phyloP scores from a whole-genome alignment of 345 rosid genomes.

The Ricinus communis region DNA sequence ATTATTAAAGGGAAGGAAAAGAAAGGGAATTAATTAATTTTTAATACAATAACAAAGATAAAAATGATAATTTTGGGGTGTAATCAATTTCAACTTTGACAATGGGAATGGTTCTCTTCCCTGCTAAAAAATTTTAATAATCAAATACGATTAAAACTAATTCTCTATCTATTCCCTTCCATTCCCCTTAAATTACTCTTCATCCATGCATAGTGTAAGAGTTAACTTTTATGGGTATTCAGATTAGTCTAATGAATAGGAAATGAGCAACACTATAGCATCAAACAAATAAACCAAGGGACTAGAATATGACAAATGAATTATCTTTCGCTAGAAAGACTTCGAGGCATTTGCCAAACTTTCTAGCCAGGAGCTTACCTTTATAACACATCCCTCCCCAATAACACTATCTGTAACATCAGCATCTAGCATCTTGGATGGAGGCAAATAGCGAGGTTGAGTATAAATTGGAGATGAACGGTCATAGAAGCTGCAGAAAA shows the following conservation, averaged over 20 bases:
- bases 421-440: slow-evolving; percentile 97
- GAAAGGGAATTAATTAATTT: no score
- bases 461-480: slow-evolving; percentile 96
- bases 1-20: no score
- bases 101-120: no score
- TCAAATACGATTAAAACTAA: no score
- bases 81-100: no score
- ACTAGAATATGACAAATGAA: neutral
- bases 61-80: no score
- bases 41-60: no score
- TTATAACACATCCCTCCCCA: slow-evolving; percentile 96
- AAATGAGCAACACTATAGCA: neutral
- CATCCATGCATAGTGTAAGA: neutral
- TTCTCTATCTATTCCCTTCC: no score
- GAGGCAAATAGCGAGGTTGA: slow-evolving; percentile 94
- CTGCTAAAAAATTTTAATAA: no score
- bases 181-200: no score
- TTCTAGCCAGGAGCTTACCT: slow-evolving; percentile 44
- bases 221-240: neutral
- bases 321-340: neutral
- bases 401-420: slow-evolving; percentile 95
- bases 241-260: neutral
- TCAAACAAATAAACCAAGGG: neutral
- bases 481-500: slow-evolving; percentile 73
- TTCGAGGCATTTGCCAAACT: neutral